A percentile compares a stretch with the other conserved stretches of the same genome.
phyloP scores from a whole-genome alignment of 106 monocot species.

The Phalaenopsis equestris region DNA sequence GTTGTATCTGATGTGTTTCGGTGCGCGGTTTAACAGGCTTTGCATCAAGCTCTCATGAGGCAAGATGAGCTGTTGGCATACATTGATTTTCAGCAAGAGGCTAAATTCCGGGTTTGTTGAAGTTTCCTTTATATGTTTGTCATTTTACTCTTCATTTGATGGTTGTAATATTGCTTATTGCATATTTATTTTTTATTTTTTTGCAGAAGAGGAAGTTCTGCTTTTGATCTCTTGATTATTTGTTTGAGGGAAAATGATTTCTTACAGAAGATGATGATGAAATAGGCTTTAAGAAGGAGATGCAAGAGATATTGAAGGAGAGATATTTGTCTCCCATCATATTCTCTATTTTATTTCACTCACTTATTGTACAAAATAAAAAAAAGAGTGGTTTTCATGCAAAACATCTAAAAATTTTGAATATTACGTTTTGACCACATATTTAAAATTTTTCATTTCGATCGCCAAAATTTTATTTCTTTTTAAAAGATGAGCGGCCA shows the following conservation, averaged over 20 bases:
- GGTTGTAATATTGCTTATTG: background rate
- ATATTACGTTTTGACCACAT: no score
- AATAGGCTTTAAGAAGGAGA: background rate
- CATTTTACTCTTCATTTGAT: background rate
- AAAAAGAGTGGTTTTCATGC: no score
- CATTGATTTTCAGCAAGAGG: slow-evolving; percentile 6
- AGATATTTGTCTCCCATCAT: no score
- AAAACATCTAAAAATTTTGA: no score
- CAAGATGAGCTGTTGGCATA: slow-evolving; percentile 10
- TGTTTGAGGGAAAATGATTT: background rate
- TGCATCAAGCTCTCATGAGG: slow-evolving; percentile 9
- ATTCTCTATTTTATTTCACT: no score
- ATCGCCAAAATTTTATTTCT: no score
- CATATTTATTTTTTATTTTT: background rate
- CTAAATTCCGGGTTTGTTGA: slow-evolving; percentile 5
- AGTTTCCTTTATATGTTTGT: background rate
- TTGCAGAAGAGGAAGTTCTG: slow-evolving; percentile 8
- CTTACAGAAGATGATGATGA: background rate
- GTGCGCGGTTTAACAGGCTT: background rate
- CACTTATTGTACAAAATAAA: no score
- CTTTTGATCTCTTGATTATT: background rate
- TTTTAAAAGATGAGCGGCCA: no score
- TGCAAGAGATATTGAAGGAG: no score
- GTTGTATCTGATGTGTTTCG: background rate
- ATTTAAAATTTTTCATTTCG: no score